A percentile compares a stretch with the other conserved stretches of the same genome.
Evolutionary conservation across 345 rosid species (phyloP).

Genomic region (Lepidium didymum): DNA sequence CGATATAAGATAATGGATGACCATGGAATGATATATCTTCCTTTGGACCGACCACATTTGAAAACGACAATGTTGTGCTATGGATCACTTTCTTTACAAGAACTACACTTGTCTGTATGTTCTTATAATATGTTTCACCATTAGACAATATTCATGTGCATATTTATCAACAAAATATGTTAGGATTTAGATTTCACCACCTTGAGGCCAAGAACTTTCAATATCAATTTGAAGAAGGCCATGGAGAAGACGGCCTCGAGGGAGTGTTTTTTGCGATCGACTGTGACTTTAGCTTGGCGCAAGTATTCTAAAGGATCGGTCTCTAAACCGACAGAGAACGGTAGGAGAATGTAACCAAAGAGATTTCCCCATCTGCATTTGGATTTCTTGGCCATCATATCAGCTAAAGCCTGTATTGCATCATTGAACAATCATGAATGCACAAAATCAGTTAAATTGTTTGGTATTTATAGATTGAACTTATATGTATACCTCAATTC

Average conservation of each 20-base stretch:
- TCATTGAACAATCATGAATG: not conserved
- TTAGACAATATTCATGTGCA: not conserved
- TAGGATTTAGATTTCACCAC: constrained; percentile 21
- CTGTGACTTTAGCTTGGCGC: constrained; percentile 40
- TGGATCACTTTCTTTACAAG: constrained; percentile 47
- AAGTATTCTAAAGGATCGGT: constrained; percentile 48
- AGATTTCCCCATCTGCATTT: constrained; percentile 52
- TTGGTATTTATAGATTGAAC: not conserved
- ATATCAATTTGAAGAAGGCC: constrained; percentile 25
- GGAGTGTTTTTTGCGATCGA: constrained; percentile 51
- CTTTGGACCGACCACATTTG: constrained; percentile 50
- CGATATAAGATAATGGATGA: constrained; percentile 50
- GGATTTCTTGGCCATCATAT: constrained; percentile 48
- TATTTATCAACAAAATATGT: not conserved
- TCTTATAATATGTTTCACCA: not conserved
- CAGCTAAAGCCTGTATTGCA: constrained; percentile 37
- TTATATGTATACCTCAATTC: constrained; percentile 40
- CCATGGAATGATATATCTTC: constrained; percentile 62
- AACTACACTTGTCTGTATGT: constrained; percentile 37
- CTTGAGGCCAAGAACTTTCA: constrained; percentile 34
- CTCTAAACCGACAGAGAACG: constrained; percentile 34
- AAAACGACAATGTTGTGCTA: constrained; percentile 42
- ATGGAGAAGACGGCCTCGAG: constrained; percentile 46
- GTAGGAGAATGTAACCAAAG: constrained; percentile 46
- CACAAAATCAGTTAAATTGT: not conserved